phyloP scores from a whole-genome alignment of 768 basidiomycete genomes.

The Collybiopsis luxurians region DNA sequence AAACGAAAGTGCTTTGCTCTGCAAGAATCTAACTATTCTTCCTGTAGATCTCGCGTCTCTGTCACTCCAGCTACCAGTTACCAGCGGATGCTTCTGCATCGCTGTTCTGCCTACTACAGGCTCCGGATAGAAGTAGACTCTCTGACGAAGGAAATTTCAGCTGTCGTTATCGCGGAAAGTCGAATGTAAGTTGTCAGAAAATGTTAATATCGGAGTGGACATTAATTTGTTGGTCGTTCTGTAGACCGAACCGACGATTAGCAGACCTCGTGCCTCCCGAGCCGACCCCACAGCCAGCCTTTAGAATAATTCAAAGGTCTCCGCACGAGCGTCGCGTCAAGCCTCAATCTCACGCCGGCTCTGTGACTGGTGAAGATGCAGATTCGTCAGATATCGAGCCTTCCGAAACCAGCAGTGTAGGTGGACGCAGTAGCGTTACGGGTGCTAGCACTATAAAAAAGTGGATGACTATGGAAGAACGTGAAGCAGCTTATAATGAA shows the following conservation, averaged over 20 bases:
- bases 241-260: conserved; percentile 67
- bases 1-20: background rate
- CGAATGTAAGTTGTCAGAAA: conserved; percentile 57
- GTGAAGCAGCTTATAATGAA: conserved; percentile 87
- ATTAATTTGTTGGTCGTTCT: conserved; percentile 11
- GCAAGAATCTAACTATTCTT: conserved; percentile 2
- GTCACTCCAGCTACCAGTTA: conserved; percentile 72
- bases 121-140: conserved; percentile 70
- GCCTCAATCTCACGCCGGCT: conserved; percentile 69
- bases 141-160: conserved; percentile 57
- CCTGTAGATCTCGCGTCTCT: conserved; percentile 58
- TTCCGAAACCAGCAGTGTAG: conserved; percentile 76
- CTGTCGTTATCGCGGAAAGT: conserved; percentile 60
- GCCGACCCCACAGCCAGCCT: conserved; percentile 65
- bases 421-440: conserved; percentile 63
- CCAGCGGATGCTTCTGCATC: conserved; percentile 82
- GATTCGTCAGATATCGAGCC: conserved; percentile 79
- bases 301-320: conserved; percentile 84
- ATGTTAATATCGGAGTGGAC: conserved; percentile 15
- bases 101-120: conserved; percentile 80
- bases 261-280: conserved; percentile 79
- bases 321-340: conserved; percentile 50
- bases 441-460: conserved; percentile 54
- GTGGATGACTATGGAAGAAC: conserved; percentile 77
- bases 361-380: conserved; percentile 70